Base-by-base conservation (phyloP, 1,284 basidiomycete genomes). In the Trichosporon faecale region DNA sequence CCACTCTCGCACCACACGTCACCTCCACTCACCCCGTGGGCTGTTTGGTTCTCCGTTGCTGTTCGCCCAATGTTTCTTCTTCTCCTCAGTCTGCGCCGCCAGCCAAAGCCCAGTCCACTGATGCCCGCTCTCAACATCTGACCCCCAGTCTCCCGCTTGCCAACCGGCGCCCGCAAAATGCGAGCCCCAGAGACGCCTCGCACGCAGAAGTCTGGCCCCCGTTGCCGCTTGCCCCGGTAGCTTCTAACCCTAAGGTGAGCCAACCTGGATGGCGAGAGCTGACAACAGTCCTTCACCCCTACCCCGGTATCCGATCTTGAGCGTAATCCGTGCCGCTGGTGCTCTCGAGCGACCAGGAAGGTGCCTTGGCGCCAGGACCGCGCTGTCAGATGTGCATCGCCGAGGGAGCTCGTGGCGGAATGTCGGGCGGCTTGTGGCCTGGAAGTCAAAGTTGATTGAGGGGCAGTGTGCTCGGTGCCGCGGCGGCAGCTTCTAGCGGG, bases 241-340 rank as follows among this genome's bases (percentile, higher is more conserved):
- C 67, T 65, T 44, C 70, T 71, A 71, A 71, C 70, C 70, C 70
- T 71, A 71, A 71, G 70, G 70, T 68, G 49, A 37, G 65, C 25
- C 6, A 1, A 2, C 4, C 18, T 21, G 12, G 14, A 12, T 23
- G 6, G 31, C 18, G 25, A 14, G 44, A 27, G 35, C 67, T 68
- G 55, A 68, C 70, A 12, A 5, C 70, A 71, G 70, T 71, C 68
- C 70, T 71, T 71, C 55, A 60, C 55, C 52, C 57, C 63, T 57
- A 37, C 49, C 46, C 70, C 70, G 70, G 70, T 61, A 65, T 64
- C 65, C 65, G 49, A 0, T 64, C 65, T 49, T 71, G 70, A 71
- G 70, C 70, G 70, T 61, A 57, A 35, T 68, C 70, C 70, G 67
- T 65, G 66, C 70, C 70, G 70, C 67, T 68, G 67, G 70, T 29